Percentiles rank a stretch among this genome's conserved stretches.
Evolutionary conservation across 352 stramenopile genomes (phyloP).

Genomic region (Nothophytophthora sp.): DNA sequence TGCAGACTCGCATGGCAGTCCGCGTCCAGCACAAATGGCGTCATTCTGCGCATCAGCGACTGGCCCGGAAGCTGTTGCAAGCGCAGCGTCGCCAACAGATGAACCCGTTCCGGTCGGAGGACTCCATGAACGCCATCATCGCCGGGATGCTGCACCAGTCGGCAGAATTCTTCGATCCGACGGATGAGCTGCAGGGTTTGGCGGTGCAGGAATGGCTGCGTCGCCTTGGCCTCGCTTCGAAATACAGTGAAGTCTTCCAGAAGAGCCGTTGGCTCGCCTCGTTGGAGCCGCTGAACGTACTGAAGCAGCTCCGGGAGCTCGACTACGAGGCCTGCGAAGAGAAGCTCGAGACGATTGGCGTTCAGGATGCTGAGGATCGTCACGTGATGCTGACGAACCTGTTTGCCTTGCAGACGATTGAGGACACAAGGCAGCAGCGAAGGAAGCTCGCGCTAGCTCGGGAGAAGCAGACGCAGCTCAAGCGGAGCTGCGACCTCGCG

Average conservation of each 20-base stretch:
- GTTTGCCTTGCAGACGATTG: conserved; percentile 42
- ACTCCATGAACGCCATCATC: conserved; percentile 37
- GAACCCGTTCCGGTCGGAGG: conserved; percentile 47
- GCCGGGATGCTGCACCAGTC: conserved; percentile 25
- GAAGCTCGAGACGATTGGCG: conserved; percentile 36
- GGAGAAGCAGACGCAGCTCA: conserved; percentile 17
- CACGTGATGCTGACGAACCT: conserved; percentile 61
- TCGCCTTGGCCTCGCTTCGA: conserved; percentile 51
- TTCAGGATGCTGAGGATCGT: conserved; percentile 41
- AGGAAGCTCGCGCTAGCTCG: conserved; percentile 4
- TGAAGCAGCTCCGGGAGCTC: conserved; percentile 28
- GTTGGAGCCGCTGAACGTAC: neutral
- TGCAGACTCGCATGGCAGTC: conserved; percentile 50
- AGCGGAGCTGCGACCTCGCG: conserved; percentile 36
- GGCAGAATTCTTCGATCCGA: conserved; percentile 45
- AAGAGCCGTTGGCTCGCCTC: conserved; percentile 27
- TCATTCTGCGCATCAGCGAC: conserved; percentile 46
- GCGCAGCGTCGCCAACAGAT: conserved; percentile 51
- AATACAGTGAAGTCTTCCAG: conserved; percentile 50
- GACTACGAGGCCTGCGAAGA: conserved; percentile 22
- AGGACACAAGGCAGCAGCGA: conserved; percentile 32
- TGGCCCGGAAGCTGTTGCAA: conserved; percentile 42
- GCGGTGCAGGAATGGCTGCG: conserved; percentile 51
- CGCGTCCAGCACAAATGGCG: conserved; percentile 69
- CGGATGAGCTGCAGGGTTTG: conserved; percentile 61